phyloP scores from a whole-genome alignment of 148 eudicot genomes.

The Rheum nobile region DNA sequence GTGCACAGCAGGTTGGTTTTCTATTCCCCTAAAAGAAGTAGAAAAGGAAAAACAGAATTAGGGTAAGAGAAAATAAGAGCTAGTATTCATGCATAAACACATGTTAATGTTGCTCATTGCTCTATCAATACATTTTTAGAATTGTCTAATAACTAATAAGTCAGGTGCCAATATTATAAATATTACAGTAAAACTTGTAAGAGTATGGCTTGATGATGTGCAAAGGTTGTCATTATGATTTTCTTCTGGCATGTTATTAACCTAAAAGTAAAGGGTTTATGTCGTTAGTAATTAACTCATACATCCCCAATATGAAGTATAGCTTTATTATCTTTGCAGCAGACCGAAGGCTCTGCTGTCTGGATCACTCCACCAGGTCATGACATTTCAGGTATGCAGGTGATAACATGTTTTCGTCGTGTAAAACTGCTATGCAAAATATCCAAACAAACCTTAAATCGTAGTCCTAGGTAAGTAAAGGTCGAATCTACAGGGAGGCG shows the following conservation, averaged over 20 bases:
- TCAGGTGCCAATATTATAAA: not conserved
- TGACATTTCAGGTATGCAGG: conserved; percentile 55
- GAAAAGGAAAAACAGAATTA: not conserved
- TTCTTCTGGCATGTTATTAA: no score
- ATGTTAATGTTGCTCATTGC: not conserved
- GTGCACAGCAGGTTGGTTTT: conserved; percentile 74
- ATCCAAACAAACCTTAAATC: no score
- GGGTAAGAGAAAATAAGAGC: not conserved
- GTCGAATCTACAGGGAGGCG: no score
- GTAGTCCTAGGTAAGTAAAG: no score
- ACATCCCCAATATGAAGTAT: not conserved
- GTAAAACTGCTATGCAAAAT: no score
- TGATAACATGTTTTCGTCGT: no score
- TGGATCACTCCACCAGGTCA: conserved; percentile 65
- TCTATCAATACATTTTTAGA: not conserved
- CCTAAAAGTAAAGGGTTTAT: no score
- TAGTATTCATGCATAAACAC: not conserved
- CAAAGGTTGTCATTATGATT: not conserved
- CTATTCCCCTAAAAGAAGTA: no score
- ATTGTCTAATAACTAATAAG: not conserved
- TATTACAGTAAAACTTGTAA: not conserved
- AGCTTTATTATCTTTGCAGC: conserved; percentile 35
- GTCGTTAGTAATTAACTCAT: not conserved
- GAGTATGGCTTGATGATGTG: not conserved
- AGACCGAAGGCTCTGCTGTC: conserved; percentile 70